Evolutionary conservation across 805 yeast species (phyloP).

Genomic region (Candida ponderosae): DNA sequence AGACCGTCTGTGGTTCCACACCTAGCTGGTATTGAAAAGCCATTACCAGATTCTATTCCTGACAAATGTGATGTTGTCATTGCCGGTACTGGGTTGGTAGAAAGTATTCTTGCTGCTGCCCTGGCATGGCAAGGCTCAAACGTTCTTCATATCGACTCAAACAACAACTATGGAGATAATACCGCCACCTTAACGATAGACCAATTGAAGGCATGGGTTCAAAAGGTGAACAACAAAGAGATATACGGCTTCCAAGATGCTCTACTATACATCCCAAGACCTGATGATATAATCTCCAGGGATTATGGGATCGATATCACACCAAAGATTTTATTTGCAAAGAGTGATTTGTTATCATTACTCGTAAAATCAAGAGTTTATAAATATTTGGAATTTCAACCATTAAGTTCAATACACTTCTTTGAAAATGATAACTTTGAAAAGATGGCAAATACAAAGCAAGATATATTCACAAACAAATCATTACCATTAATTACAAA

Average conservation of each 20-base stretch:
- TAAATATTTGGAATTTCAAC: constrained; percentile 87
- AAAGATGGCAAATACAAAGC: constrained; percentile 78
- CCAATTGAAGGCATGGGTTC: constrained; percentile 79
- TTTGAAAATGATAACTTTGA: constrained; percentile 88
- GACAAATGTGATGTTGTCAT: constrained; percentile 83
- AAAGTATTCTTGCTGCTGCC: constrained; percentile 86
- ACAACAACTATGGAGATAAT: constrained; percentile 83
- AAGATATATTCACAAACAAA: constrained; percentile 90
- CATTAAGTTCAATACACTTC: constrained; percentile 85
- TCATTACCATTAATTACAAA: constrained; percentile 66
- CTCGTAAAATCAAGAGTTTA: constrained; percentile 81
- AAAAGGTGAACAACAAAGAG: constrained; percentile 43
- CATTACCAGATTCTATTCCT: constrained; percentile 50
- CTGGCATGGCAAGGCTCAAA: constrained; percentile 97
- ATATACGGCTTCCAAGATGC: constrained; percentile 53
- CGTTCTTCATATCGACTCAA: constrained; percentile 83
- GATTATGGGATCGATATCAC: constrained; percentile 84
- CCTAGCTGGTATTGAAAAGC: constrained; percentile 72
- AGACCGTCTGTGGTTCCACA: constrained; percentile 46
- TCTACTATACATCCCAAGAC: constrained; percentile 67
- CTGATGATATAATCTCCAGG: constrained; percentile 38
- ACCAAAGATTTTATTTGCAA: constrained; percentile 84
- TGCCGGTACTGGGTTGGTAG: constrained; percentile 88
- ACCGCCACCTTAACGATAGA: constrained; percentile 82
- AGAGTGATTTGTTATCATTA: constrained; percentile 76